These are phyloP conservation scores for Ramularia endophylla DNA, from an alignment of 2,329 filamentous ascomycete species.

Conservation along the genomic window DNA sequence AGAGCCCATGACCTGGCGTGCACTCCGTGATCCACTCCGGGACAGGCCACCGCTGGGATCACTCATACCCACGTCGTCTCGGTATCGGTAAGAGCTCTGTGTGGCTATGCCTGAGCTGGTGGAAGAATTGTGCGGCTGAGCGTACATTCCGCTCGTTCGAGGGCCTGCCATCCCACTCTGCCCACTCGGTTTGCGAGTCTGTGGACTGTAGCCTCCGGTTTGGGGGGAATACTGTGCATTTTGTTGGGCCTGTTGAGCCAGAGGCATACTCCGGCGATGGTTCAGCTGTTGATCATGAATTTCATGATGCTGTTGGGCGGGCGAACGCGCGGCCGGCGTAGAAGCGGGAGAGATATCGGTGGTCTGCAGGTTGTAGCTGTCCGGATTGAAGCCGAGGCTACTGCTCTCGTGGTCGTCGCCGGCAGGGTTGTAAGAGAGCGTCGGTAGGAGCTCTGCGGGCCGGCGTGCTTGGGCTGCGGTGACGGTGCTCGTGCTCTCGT, in stretches of 20 bases:
- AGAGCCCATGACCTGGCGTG: conserved; percentile 53
- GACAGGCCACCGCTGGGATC: conserved; percentile 45
- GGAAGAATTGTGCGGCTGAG: conserved; percentile 42
- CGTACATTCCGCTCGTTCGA: conserved; percentile 44
- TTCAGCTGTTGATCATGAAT: conserved; percentile 21
- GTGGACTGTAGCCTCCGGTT: conserved; percentile 16
- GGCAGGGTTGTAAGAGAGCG: conserved; percentile 30
- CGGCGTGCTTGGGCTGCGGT: conserved; percentile 26
- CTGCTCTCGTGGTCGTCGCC: conserved; percentile 14
- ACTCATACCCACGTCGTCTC: conserved; percentile 35
- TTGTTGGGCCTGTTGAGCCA: conserved; percentile 39
- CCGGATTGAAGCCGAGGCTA: conserved; percentile 38
- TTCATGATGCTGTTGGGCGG: conserved; percentile 13
- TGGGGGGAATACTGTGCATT: conserved; percentile 25
- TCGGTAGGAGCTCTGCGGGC: conserved; percentile 30
- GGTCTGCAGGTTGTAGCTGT: conserved; percentile 31
- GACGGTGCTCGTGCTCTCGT: conserved; percentile 34
- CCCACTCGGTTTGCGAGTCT: conserved; percentile 25
- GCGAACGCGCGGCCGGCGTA: conserved; percentile 7
- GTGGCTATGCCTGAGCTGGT: conserved; percentile 33
- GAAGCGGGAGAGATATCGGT: conserved; percentile 5
- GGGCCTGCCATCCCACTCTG: conserved; percentile 24
- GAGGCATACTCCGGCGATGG: conserved; percentile 40
- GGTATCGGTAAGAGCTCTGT: conserved; percentile 42
- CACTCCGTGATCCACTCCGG: conserved; percentile 59